Base-by-base conservation (phyloP, 805 yeast genomes). In the Schizosaccharomyces japonicus region DNA sequence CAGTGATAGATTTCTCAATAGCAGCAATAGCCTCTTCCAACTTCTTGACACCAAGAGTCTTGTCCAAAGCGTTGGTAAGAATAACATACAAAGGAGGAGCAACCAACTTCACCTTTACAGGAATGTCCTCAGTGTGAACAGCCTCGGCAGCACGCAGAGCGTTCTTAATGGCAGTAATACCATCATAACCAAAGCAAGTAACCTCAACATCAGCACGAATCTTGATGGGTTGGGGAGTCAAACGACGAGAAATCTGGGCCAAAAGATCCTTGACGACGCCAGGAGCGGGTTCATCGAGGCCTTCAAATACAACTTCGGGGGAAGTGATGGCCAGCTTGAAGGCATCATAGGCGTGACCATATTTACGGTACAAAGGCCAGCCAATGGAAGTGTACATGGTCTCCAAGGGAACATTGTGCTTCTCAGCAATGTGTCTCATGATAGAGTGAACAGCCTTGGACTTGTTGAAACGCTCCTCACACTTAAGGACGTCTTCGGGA, bases 151-250 rank as follows among this genome's bases (percentile, higher is more conserved):
- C 80, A 53, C 71, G 68, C 54, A 90, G 72, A 23, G 98, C 94
- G 50, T 70, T 70, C 65, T 85, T 87, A 60, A 90, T 85, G 54
- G 98, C 98, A 61, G 85, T 94, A 55, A 90, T 83, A 63, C 98
- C 98, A 64, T 90, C 96, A 64, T 90, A 90, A 51, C 85, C 72
- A 67, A 87, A 90, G 63, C 98, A 90, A 11, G 95, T 83, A 40
- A 90, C 95, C 65, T 87, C 96, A 45, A 90, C 80, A 63, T 90
- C 96, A n/a, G 98, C 94, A 66, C 98, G 80, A 60, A 92, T 80
- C 68, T 87, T 90, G 56, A 84, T 84, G 34, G 96, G 94, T 67
- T 85, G 95, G 52, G 98, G 98, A 31, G 98, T 90, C 63, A 90
- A 73, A 64, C 96, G 79, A 63, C 92, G 76, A 49, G 87, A 71